Conservation (phyloP, 108 stramenopile species). For the Skeletonema costatum region DNA sequence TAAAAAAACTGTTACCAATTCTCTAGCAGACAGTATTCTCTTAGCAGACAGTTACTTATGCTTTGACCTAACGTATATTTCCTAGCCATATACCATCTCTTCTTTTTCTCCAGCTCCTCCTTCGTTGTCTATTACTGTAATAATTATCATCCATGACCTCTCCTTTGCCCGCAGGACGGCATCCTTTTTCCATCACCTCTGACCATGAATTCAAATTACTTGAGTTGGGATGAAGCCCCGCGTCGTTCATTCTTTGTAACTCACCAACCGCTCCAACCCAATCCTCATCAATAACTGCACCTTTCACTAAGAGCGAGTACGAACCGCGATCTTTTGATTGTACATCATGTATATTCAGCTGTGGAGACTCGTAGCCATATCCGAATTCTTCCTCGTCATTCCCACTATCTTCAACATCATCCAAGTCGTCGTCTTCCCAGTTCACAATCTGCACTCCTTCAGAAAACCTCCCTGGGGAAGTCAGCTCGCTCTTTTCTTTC, state of each 20-base stretch:
- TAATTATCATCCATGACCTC: slow-evolving; percentile 35
- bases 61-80: slow-evolving; percentile 20
- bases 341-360: slow-evolving; percentile 38
- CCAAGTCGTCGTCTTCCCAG: slow-evolving; percentile 42
- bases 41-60: no score
- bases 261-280: slow-evolving; percentile 71
- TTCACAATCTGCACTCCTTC: slow-evolving; percentile 13
- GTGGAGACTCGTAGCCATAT: slow-evolving; percentile 18
- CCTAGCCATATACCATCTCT: slow-evolving; percentile 66
- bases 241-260: slow-evolving; percentile 68
- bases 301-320: slow-evolving; percentile 74
- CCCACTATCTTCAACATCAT: slow-evolving; percentile 43
- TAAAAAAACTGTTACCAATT: no score
- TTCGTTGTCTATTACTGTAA: slow-evolving; percentile 56
- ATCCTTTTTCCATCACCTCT: slow-evolving; percentile 51
- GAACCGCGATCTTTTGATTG: slow-evolving; percentile 70
- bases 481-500: slow-evolving; percentile 1
- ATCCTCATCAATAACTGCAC: slow-evolving; percentile 65
- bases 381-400: slow-evolving; percentile 52
- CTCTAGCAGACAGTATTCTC: no score
- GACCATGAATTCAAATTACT: slow-evolving; percentile 76
- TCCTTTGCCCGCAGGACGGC: slow-evolving; percentile 18
- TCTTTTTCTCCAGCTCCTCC: slow-evolving; percentile 70
- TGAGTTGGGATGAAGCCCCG: slow-evolving; percentile 70
- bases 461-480: slow-evolving; percentile 10